Base-by-base conservation (phyloP, 2,329 filamentous ascomycete species). In the Thyridium curvatum region DNA sequence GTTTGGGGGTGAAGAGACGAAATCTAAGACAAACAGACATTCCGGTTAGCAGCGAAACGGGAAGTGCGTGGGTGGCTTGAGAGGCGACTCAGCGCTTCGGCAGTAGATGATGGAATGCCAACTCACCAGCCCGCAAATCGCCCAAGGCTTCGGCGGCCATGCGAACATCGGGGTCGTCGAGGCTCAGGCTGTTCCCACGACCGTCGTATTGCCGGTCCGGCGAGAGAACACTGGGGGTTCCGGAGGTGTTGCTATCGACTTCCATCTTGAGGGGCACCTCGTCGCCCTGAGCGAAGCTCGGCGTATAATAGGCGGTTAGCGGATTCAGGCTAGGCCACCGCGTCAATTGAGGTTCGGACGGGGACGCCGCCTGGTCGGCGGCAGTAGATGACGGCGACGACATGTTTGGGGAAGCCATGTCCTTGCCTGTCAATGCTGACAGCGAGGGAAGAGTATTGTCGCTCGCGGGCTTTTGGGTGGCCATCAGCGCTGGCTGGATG, bases 81-180 rank as follows among this genome's bases (percentile, higher is more conserved):
- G 21, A 6, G 6, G 10, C 21, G 21, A 26, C 21, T 10, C 21
- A 26, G 10, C 6, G 21, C 21, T 10, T 26, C 21, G 21, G 21
- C 21, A 10, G 21, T 26, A 26, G 21, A 26, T 26, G 21, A 10
- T 6, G 21, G 21, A 26, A 26, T 26, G 21, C 32, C 9, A 4
- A 21, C 72, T 55, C 66, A 88, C 84, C 83, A 51, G 84, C 80
- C 61, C 81, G 74, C 43, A 90, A 69, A 49, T 86, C 82, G 35
- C 84, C 84, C 12, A 90, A 65, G 8, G 85, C 85, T 59, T 89
- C 83, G 21, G 85, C 85, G 17, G 85, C 85, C 49, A 83, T 67
- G 32, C 79, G 71, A 29, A 84, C 80, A 50, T 83, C 79, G 3
- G 79, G 79, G 46, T 84, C 79, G 50, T 84, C 80, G 18, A 84